Evolutionary conservation across 108 stramenopile species (phyloP), one percentile per base, ranked within the genome.

Genomic region (Conticribra weissflogii): DNA sequence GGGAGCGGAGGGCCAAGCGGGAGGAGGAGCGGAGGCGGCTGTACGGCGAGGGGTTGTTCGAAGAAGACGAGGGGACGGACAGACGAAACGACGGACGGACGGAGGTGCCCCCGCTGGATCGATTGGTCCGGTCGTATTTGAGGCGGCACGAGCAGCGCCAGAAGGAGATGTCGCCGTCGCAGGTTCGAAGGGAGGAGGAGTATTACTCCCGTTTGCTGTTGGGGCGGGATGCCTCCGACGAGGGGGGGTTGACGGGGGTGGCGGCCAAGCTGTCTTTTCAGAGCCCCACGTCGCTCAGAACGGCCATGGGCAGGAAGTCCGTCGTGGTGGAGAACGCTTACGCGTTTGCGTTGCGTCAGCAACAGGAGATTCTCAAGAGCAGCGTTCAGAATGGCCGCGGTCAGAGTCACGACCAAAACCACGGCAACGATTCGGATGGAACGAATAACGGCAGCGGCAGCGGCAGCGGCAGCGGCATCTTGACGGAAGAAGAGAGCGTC

Each of bases 331-430:
- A 81, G 59, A 87, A 89, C 57, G 88, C 92, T 0, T 89, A 93
- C 71, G 88, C 85, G 16, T 85, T 88, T 50, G 88, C 93, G 0
- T 58, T 89, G 63, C 82, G 83, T 31, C 93, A 94, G 74, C 83
- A 90, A 61, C 77, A 94, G 61, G 59, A 89, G 18, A 71, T 88
- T 85, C 48, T 85, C 30, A 74, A 73, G 15, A 59, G 77, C 28
- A 64, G 78, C 27, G 52, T n/a, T n/a, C n/a, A n/a, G n/a, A n/a
- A n/a, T n/a, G n/a, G n/a, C n/a, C n/a, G n/a, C n/a, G n/a, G n/a
- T n/a, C n/a, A n/a, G n/a, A n/a, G n/a, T 12, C 36, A 41, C 36
- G 5, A 12, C 36, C 36, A 41, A 41, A 41, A 41, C 36, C 5
- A 41, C 36, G 12, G 36, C 36, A 41, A 41, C 36, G 52, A 0